Conservation (phyloP, 176 grass and related monocot species). For the Cenchrus fungigraminus region DNA sequence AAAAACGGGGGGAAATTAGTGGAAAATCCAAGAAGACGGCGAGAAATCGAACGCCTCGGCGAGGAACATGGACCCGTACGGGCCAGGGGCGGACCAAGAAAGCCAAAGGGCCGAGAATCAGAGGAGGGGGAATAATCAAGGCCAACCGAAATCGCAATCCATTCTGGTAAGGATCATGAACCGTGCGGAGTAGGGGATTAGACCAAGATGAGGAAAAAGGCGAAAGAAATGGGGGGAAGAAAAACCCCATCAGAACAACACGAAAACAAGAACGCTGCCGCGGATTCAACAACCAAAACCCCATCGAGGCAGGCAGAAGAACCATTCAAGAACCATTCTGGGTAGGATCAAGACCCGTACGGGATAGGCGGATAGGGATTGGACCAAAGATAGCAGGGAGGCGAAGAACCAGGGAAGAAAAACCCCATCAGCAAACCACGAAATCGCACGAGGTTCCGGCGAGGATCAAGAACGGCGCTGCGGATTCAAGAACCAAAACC, state of each 20-base stretch:
- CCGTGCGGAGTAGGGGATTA: neutral
- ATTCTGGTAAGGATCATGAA: neutral
- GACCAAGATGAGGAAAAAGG: neutral
- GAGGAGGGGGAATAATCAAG: neutral
- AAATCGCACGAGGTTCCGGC: neutral
- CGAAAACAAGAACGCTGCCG: neutral
- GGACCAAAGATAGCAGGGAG: neutral
- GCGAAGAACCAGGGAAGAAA: neutral
- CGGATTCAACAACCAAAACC: neutral
- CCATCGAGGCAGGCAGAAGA: neutral
- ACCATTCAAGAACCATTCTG: neutral
- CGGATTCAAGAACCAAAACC: slow-evolving; percentile 25
- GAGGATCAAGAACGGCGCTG: neutral
- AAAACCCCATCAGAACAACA: neutral
- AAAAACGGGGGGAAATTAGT: neutral
- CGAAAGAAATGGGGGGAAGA: neutral
- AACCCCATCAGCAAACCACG: neutral
- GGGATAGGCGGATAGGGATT: neutral
- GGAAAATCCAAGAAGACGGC: neutral
- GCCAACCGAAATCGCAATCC: neutral
- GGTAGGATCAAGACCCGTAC: neutral
- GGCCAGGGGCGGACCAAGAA: neutral
- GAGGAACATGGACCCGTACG: neutral
- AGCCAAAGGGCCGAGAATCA: neutral
- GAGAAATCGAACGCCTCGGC: neutral